These are phyloP conservation scores for Candida vaughaniae DNA, from an alignment of 805 yeast genomes.

Conservation along the genomic window DNA sequence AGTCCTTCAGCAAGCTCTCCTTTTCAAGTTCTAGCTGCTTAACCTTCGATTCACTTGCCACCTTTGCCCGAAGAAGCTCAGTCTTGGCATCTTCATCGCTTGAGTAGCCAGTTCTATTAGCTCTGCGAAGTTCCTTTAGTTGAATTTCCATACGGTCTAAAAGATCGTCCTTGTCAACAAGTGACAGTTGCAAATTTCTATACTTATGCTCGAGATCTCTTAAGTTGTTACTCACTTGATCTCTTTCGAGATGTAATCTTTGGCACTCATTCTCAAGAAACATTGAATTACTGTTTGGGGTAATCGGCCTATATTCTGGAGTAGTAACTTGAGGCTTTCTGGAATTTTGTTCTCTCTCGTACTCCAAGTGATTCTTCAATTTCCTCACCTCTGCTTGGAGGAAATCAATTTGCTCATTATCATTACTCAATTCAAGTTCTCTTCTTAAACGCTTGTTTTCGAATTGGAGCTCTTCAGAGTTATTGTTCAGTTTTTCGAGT, in stretches of 20 bases:
- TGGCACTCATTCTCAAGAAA: constrained; percentile 7
- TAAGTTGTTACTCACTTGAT: constrained; percentile 31
- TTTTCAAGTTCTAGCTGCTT: constrained; percentile 38
- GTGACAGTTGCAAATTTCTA: constrained; percentile 20
- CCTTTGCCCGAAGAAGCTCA: constrained; percentile 32
- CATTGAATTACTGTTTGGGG: neutral
- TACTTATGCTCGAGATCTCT: constrained; percentile 15
- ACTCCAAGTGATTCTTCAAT: constrained; percentile 9
- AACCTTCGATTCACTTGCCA: constrained; percentile 38
- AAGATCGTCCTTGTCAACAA: constrained; percentile 34
- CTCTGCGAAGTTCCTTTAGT: constrained; percentile 28
- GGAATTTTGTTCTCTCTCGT: constrained; percentile 6
- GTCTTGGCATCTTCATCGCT: constrained; percentile 36
- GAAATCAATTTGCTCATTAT: constrained; percentile 9
- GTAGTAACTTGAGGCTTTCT: neutral
- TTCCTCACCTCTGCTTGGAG: constrained; percentile 9
- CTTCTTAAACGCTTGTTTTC: constrained; percentile 12
- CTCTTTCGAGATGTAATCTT: constrained; percentile 6
- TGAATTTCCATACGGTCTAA: constrained; percentile 31
- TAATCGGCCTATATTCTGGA: constrained; percentile 4
- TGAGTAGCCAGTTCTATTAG: constrained; percentile 18
- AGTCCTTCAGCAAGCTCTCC: constrained; percentile 18
- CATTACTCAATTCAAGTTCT: constrained; percentile 9
- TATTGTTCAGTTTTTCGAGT: constrained; percentile 20
- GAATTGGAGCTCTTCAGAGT: constrained; percentile 9